These are phyloP conservation scores for Capsicum pubescens DNA, from an alignment of 257 asterid species.

Conservation along the genomic window DNA sequence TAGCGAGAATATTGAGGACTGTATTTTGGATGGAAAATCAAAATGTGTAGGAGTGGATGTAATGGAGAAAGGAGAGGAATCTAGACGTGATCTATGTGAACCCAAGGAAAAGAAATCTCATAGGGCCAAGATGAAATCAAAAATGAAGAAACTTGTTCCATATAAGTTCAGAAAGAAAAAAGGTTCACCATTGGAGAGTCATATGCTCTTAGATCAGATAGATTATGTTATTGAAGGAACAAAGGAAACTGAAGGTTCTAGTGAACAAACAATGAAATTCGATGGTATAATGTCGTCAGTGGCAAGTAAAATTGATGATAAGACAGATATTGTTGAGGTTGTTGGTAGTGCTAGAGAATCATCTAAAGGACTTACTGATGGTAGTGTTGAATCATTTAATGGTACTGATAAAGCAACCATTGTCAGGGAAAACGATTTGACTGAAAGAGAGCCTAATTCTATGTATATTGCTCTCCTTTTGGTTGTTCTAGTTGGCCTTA, in stretches of 20 bases:
- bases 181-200: constrained; percentile 22
- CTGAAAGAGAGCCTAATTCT: constrained; percentile 15
- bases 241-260: background rate
- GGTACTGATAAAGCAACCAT: constrained; percentile 31
- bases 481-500: constrained; percentile 69
- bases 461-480: constrained; percentile 46
- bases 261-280: background rate
- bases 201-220: constrained; percentile 26
- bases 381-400: background rate
- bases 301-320: constrained; percentile 24
- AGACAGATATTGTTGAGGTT: constrained; percentile 17
- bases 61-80: constrained; percentile 43
- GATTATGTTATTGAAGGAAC: constrained; percentile 7
- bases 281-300: constrained; percentile 10
- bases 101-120: constrained; percentile 45
- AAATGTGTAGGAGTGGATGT: constrained; percentile 33
- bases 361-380: constrained; percentile 4
- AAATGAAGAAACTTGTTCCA: constrained; percentile 61
- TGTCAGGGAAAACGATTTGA: constrained; percentile 28
- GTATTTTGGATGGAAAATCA: constrained; percentile 3
- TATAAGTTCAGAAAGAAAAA: constrained; percentile 52
- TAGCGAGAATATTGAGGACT: constrained; percentile 34
- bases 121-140: constrained; percentile 56
- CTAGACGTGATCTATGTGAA: constrained; percentile 31
- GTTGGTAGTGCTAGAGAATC: background rate